Base-by-base conservation (phyloP, 2,329 filamentous ascomycete genomes). In the Fusarium caatingaense region DNA sequence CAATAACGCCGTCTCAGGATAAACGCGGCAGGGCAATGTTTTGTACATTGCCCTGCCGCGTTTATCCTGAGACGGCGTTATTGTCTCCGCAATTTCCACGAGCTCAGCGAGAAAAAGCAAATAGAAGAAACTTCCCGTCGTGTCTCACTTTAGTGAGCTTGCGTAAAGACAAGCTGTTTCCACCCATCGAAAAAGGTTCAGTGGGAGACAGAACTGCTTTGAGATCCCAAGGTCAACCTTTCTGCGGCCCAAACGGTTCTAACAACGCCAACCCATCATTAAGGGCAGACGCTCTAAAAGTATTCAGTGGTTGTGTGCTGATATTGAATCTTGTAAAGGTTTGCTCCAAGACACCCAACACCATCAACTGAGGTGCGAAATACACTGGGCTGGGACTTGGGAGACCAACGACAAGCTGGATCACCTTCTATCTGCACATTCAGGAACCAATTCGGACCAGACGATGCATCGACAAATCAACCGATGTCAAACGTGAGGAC, bases 31-130 rank as follows among this genome's bases (percentile, higher is more conserved):
- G n/a, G n/a, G n/a, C n/a, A n/a, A n/a, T 59, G 58, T 46, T 62
- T 66, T 49, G 65, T 67, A 53, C 48, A 56, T 55, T 68, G 47
- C 67, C 58, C 54, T 71, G 68, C 60, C 54, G 60, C 64, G 37
- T 71, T 69, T 68, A 58, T 57, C 60, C 63, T 69, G 54, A 49
- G 62, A 55, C 59, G 47, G 45, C 25, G 56, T 44, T 72, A 25
- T 59, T 60, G 63, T 68, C 67, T 74, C 69, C 66, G 69, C 68
- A 68, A 66, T 73, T 60, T 63, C 70, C 62, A 74, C 73, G 73
- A 72, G 64, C 66, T 60, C 59, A 61, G 53, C 55, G 56, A 71
- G 64, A 64, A 74, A 72, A 73, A 74, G 68, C 65, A 75, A 69
- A 54, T 62, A 60, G 56, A 66, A 56, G 59, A 69, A 72, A 60